phyloP scores from a whole-genome alignment of 768 basidiomycete genomes.

The Pisolithus albus region DNA sequence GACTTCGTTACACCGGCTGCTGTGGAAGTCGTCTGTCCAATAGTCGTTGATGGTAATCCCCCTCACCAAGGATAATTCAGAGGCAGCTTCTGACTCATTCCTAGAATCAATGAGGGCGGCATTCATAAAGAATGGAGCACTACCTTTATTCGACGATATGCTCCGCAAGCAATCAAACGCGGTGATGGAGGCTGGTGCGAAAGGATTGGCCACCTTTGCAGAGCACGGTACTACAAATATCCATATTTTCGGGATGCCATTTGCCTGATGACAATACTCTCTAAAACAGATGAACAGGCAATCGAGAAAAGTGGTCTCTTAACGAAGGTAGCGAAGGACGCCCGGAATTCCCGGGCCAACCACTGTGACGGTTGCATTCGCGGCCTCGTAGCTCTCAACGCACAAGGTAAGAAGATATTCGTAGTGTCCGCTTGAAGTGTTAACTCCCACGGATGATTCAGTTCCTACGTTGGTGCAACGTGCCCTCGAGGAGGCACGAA shows the following conservation, averaged over 20 bases:
- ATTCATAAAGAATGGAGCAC: constrained; percentile 12
- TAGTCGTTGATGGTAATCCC: constrained; percentile 17
- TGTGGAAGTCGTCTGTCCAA: constrained; percentile 16
- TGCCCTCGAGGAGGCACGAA: constrained; percentile 11
- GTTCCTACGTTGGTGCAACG: constrained; percentile 7
- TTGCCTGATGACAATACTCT: background rate
- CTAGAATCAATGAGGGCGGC: constrained; percentile 15
- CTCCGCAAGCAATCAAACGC: constrained; percentile 16
- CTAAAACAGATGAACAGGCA: background rate
- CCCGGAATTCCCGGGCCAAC: constrained; percentile 1
- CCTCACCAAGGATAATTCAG: too few relatives aligned
- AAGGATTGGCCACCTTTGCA: constrained; percentile 12
- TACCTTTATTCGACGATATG: constrained; percentile 15
- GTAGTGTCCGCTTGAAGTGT: background rate
- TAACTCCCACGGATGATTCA: background rate
- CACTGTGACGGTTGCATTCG: constrained; percentile 14
- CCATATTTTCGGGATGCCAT: background rate
- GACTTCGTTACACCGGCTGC: constrained; percentile 26
- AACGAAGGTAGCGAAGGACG: constrained; percentile 11
- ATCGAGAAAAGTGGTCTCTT: constrained; percentile 7
- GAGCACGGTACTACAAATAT: constrained; percentile 11
- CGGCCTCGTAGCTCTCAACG: constrained; percentile 13
- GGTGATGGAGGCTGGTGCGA: constrained; percentile 10
- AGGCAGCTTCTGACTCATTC: background rate
- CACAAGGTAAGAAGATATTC: constrained; percentile 1